A percentile compares a stretch with the other conserved stretches of the same genome.
Evolutionary conservation across 306 rosid species (phyloP).

Genomic region (Cucurbita maxima): DNA sequence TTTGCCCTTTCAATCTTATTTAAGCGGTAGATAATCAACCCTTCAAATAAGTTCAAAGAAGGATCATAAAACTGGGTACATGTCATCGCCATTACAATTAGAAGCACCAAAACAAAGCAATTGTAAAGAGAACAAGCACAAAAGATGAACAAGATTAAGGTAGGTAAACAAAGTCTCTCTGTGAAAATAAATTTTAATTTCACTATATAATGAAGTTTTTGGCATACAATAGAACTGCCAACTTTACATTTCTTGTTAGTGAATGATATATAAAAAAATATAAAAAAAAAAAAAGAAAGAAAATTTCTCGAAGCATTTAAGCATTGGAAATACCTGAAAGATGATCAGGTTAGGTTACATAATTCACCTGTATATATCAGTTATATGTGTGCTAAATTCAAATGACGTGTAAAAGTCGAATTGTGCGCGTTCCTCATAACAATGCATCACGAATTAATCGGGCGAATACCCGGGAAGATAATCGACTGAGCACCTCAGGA

Average conservation of each 20-base stretch:
- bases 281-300: background rate
- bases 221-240: background rate
- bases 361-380: background rate
- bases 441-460: constrained; percentile 68
- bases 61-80: background rate
- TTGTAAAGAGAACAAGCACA: background rate
- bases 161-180: background rate
- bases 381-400: background rate
- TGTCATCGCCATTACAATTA: background rate
- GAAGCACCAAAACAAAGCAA: background rate
- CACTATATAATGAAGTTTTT: background rate
- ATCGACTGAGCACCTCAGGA: constrained; percentile 66
- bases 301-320: background rate
- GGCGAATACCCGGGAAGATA: constrained; percentile 83
- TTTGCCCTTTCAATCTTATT: background rate
- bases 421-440: constrained; percentile 24
- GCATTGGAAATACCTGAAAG: background rate
- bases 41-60: background rate
- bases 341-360: background rate
- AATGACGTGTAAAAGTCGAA: background rate
- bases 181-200: background rate
- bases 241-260: background rate
- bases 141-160: background rate
- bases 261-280: background rate
- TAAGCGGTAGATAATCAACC: background rate